Percentiles rank a stretch among this genome's conserved stretches.
phyloP scores from a whole-genome alignment of 805 yeast species.

The Martiniozyma abietophila region DNA sequence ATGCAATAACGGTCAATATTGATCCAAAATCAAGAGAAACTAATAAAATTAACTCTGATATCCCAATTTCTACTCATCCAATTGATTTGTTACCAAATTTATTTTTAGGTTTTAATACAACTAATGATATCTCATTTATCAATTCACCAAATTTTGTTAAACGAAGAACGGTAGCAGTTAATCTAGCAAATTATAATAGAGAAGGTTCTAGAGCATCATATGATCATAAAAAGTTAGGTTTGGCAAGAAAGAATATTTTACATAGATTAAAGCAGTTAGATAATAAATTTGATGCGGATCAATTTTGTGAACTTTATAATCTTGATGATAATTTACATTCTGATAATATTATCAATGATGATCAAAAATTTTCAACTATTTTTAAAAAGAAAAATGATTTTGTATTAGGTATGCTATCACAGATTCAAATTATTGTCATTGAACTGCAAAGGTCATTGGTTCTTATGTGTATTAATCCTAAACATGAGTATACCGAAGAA shows the following conservation, averaged over 20 bases:
- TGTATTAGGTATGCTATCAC: constrained; percentile 15
- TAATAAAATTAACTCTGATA: background rate
- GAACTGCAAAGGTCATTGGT: constrained; percentile 25
- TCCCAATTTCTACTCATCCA: constrained; percentile 16
- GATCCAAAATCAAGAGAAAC: background rate
- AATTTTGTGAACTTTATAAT: constrained; percentile 6
- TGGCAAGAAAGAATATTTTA: constrained; percentile 9
- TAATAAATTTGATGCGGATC: constrained; percentile 10
- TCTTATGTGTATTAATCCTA: constrained; percentile 32
- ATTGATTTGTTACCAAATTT: constrained; percentile 16
- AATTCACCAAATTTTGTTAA: constrained; percentile 12
- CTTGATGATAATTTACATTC: background rate
- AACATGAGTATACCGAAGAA: constrained; percentile 35
- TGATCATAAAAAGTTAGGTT: constrained; percentile 4
- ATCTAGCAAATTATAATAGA: constrained; percentile 17
- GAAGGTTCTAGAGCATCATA: constrained; percentile 14
- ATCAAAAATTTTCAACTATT: constrained; percentile 12
- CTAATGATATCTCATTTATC: constrained; percentile 14
- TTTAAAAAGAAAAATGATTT: constrained; percentile 22
- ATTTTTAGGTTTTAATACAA: constrained; percentile 13
- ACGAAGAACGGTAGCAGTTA: constrained; percentile 13
- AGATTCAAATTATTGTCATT: constrained; percentile 20
- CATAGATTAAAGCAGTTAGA: constrained; percentile 15
- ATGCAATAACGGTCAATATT: constrained; percentile 7
- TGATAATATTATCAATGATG: constrained; percentile 6